Conservation (phyloP, 179 eudicot species). For the Beta lomatogona region DNA sequence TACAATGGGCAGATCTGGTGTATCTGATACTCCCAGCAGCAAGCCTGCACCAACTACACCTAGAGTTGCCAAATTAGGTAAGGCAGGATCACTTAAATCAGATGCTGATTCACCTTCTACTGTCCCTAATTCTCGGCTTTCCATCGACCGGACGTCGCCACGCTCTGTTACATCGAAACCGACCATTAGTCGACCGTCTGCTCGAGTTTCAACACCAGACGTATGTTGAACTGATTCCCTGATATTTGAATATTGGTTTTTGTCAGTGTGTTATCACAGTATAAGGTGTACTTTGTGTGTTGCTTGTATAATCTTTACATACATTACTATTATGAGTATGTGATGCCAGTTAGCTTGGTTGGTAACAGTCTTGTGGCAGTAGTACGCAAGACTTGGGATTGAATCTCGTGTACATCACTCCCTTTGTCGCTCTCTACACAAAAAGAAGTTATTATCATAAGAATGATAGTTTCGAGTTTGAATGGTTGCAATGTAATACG, state of each 20-base stretch:
- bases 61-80: conserved; percentile 51
- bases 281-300: neutral
- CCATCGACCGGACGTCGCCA: conserved; percentile 66
- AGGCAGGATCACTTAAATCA: conserved; percentile 54
- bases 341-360: too few relatives aligned
- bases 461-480: neutral
- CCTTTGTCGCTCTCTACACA: too few relatives aligned
- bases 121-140: conserved; percentile 49
- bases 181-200: conserved; percentile 48
- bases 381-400: too few relatives aligned
- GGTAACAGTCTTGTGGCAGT: too few relatives aligned
- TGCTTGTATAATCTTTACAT: neutral
- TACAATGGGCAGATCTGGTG: conserved; percentile 56
- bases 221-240: conserved; percentile 46
- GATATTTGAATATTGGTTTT: neutral
- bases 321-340: neutral
- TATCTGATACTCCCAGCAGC: conserved; percentile 56
- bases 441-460: too few relatives aligned
- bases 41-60: conserved; percentile 72
- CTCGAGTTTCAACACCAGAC: conserved; percentile 64
- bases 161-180: conserved; percentile 63
- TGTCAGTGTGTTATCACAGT: neutral
- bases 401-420: too few relatives aligned
- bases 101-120: conserved; percentile 75
- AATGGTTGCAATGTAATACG: neutral